Conservation (phyloP, 2,329 filamentous ascomycete species). For the Cladophialophora chaetospira region DNA sequence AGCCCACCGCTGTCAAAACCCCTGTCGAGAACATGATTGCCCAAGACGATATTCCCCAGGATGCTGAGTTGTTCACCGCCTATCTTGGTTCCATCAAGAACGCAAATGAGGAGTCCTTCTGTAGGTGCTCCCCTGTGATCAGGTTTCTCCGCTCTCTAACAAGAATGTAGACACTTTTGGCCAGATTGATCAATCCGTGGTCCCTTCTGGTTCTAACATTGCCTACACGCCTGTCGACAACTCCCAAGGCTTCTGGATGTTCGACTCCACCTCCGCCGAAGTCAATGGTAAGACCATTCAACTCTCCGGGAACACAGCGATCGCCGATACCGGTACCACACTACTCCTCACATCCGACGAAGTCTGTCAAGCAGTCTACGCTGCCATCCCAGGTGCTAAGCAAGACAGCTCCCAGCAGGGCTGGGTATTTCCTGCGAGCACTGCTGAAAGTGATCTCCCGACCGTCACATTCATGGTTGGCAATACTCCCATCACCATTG, state of each 20-base stretch:
- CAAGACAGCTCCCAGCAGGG: conserved; percentile 62
- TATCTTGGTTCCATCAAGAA: conserved; percentile 62
- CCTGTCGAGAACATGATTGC: conserved; percentile 70
- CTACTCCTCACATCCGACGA: conserved; percentile 65
- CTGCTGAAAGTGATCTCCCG: conserved; percentile 58
- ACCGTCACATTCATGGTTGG: conserved; percentile 66
- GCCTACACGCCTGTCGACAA: conserved; percentile 65
- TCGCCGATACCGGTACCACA: conserved; percentile 72
- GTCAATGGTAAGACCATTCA: conserved; percentile 59
- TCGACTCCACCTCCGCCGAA: conserved; percentile 58
- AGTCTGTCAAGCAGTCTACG: conserved; percentile 64
- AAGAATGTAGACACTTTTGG: no score
- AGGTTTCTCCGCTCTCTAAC: no score
- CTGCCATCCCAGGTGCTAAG: conserved; percentile 61
- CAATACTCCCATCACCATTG: conserved; percentile 59
- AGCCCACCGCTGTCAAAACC: conserved; percentile 57
- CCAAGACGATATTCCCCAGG: conserved; percentile 56
- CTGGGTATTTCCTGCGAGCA: conserved; percentile 62
- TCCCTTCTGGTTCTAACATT: conserved; percentile 58
- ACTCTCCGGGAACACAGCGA: conserved; percentile 62
- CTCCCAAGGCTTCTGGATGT: conserved; percentile 68
- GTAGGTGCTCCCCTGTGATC: no score
- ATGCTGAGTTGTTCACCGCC: conserved; percentile 63
- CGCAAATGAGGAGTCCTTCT: no score
- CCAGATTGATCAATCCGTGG: conserved; percentile 64